Conservation (phyloP, 140 eudicot species). For the Erigeron philadelphicus region DNA sequence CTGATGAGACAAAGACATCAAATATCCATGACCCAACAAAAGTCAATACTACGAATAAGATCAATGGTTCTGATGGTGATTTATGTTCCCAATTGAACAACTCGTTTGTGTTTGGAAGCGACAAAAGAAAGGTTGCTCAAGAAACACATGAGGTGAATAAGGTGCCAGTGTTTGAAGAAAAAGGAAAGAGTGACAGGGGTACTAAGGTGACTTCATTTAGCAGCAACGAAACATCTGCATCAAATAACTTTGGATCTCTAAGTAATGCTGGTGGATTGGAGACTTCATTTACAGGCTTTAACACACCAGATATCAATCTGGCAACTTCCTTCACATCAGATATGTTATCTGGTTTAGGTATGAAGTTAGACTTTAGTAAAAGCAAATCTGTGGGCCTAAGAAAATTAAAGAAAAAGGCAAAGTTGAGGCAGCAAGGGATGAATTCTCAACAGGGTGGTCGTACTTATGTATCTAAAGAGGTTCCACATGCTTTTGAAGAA, state of each 20-base stretch:
- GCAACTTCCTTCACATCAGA: conserved; percentile 37
- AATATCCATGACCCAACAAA: conserved; percentile 33
- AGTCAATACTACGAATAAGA: conserved; percentile 20
- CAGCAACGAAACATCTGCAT: conserved; percentile 25
- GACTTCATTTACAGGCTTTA: conserved; percentile 37
- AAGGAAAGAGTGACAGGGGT: conserved; percentile 24
- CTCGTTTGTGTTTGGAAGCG: conserved; percentile 44
- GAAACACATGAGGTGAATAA: neutral
- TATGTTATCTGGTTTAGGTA: conserved; percentile 36
- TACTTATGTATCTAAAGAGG: conserved; percentile 28
- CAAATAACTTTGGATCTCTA: conserved; percentile 32
- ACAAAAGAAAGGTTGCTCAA: conserved; percentile 10
- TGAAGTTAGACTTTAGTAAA: conserved; percentile 38
- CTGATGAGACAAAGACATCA: conserved; percentile 45
- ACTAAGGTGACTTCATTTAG: conserved; percentile 15
- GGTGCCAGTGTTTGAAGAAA: conserved; percentile 27
- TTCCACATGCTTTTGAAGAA: conserved; percentile 35
- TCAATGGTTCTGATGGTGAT: conserved; percentile 20
- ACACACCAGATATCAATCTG: conserved; percentile 40
- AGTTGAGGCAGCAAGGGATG: conserved; percentile 33
- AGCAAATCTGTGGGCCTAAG: conserved; percentile 36
- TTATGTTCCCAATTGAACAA: conserved; percentile 19
- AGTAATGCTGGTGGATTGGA: conserved; percentile 27
- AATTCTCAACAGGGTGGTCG: conserved; percentile 25
- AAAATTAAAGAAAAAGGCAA: conserved; percentile 38